Percentiles rank a stretch among this genome's conserved stretches.
These are phyloP conservation scores for Mycena venus DNA, from an alignment of 768 basidiomycete species.

Conservation along the genomic window DNA sequence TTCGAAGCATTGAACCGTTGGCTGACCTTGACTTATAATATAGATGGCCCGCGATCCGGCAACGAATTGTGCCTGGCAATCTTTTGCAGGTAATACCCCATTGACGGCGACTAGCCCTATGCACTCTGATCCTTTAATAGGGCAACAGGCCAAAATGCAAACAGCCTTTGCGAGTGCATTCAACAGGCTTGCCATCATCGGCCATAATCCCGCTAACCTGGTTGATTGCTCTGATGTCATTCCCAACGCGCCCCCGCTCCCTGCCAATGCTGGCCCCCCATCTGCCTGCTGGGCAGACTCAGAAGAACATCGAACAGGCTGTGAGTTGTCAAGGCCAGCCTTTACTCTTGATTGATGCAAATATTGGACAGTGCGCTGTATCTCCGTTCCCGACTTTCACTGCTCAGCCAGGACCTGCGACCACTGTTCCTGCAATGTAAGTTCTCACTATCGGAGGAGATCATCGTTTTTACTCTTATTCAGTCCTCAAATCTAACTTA, in stretches of 20 bases:
- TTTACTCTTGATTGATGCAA: neutral
- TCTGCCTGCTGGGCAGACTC: conserved; percentile 30
- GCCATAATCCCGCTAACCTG: conserved; percentile 33
- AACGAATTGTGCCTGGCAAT: conserved; percentile 42
- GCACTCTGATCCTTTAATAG: neutral
- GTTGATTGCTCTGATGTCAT: conserved; percentile 30
- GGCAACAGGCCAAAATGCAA: conserved; percentile 34
- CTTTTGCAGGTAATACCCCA: conserved; percentile 32
- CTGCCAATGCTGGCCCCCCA: conserved; percentile 3
- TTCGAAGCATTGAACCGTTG: no score
- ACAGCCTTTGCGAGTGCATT: conserved; percentile 35
- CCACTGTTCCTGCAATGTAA: conserved; percentile 23
- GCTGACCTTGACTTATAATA: no score
- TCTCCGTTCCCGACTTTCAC: conserved; percentile 35
- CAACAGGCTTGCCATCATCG: conserved; percentile 38
- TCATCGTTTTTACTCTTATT: neutral
- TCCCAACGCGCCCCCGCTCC: conserved; percentile 24
- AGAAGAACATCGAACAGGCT: conserved; percentile 32
- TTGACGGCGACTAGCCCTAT: no score
- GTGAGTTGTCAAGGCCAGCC: neutral
- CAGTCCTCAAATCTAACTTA: neutral
- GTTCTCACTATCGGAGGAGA: neutral
- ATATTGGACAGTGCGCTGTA: conserved; percentile 4
- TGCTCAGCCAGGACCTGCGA: conserved; percentile 30
- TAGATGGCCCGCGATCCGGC: conserved; percentile 35